Base-by-base conservation (phyloP, 768 basidiomycete genomes). In the Zangia roseola region DNA sequence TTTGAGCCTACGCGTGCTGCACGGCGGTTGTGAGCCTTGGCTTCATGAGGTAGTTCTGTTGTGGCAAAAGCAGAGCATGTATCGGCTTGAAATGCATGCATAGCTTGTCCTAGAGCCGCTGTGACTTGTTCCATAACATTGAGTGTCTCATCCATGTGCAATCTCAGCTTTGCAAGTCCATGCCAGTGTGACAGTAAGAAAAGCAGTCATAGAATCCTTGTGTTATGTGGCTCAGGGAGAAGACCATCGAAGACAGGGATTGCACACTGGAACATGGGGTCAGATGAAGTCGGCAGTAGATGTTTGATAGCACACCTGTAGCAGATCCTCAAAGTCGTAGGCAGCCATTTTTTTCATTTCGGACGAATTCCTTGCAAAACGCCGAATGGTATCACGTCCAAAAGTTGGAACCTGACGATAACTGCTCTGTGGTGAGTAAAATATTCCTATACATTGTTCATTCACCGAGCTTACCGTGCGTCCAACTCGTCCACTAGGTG, bases 301-400 rank as follows among this genome's bases (percentile, higher is more conserved):
- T 39, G 23, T 13, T 10, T 5, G 19, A 5, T 12, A 25, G 38
- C 14, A 13, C 34, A 53, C 57, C 58, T 74, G 74, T 0, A 75
- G 48, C 2, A 74, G 50, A 24, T 75, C 72, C 42, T 75, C 70
- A 48, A 61, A 75, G 38, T 75, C 69, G 0, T 60, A 50, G 0
- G 70, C 74, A 0, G 70, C 71, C 0, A 73, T 50, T 37, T 67
- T 64, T 35, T 61, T 64, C 34, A 75, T 48, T 4, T 50, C 66
- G 0, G 71, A 68, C 0, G 61, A 63, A 54, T 75, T 70, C 16
- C 46, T 34, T 3, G 42, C 26, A 25, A 74, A 74, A 20, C 42
- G 50, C 0, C 62, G 49, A 2, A 74, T 74, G 0, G 64, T 69
- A 2, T 53, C 51, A 0, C 50, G 25, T 0, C 72, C 71, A 54